Conservation (phyloP, 208 protist genomes). For the Borovskyia barvae region DNA sequence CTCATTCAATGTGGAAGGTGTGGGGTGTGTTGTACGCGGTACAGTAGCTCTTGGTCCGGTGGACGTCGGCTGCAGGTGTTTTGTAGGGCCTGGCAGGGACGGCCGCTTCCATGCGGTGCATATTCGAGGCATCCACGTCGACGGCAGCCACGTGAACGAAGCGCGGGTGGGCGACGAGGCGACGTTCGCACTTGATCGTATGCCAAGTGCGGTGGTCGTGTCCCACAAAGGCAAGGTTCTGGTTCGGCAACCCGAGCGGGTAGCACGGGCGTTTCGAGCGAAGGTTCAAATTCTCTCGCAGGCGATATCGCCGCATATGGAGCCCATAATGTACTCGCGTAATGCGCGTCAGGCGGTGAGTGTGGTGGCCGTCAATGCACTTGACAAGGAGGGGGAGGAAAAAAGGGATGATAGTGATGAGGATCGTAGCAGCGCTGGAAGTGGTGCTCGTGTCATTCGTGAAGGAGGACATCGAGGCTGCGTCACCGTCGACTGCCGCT, state of each 20-base stretch:
- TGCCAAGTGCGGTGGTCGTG: conserved; percentile 54
- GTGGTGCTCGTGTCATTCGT: background rate
- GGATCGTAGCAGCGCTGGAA: background rate
- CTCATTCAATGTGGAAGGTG: conserved; percentile 72
- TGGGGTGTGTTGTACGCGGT: conserved; percentile 94
- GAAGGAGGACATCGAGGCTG: background rate
- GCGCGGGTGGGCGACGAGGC: conserved; percentile 86
- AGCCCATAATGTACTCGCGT: conserved; percentile 79
- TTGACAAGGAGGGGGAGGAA: background rate
- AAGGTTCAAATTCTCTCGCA: conserved; percentile 59
- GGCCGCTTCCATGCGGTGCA: conserved; percentile 84
- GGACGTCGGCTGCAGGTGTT: conserved; percentile 76
- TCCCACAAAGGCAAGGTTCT: conserved; percentile 74
- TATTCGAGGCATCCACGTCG: conserved; percentile 92
- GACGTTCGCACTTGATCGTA: conserved; percentile 90
- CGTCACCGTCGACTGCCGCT: conserved; percentile 31
- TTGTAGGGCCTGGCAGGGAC: conserved; percentile 90
- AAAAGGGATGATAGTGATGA: too few species aligned
- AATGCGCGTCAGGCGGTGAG: conserved; percentile 75
- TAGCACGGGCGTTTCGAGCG: conserved; percentile 28
- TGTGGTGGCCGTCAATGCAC: conserved; percentile 16
- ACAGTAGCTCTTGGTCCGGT: conserved; percentile 86
- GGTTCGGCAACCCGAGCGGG: conserved; percentile 21
- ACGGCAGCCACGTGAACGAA: conserved; percentile 86
- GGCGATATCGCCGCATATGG: conserved; percentile 42